phyloP scores from a whole-genome alignment of 1,284 basidiomycete genomes.

The Trichosporon sp. region DNA sequence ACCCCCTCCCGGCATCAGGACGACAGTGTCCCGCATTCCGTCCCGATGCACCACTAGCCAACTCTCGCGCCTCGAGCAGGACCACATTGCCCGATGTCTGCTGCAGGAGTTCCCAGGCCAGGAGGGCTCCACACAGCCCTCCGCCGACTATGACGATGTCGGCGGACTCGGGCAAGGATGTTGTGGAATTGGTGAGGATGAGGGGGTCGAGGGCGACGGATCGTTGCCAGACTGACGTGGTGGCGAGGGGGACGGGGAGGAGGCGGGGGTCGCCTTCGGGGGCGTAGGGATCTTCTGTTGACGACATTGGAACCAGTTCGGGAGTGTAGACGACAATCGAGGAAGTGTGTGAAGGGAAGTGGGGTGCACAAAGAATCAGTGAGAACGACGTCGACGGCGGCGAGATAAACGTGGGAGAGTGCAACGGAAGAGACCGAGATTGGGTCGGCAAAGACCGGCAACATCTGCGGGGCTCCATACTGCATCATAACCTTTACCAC shows the following conservation, averaged over 20 bases:
- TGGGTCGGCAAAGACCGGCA: not conserved
- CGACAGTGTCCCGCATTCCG: conserved; percentile 54
- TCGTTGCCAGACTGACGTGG: conserved; percentile 48
- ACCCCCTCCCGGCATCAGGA: conserved; percentile 48
- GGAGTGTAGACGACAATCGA: not conserved
- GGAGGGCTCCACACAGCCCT: conserved; percentile 44
- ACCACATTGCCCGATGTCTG: conserved; percentile 35
- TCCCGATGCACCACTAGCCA: conserved; percentile 52
- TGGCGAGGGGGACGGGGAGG: conserved; percentile 37
- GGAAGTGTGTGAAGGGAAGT: not conserved
- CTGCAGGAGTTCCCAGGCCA: conserved; percentile 38
- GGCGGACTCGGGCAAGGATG: conserved; percentile 36
- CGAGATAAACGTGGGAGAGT: not conserved
- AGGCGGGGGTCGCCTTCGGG: not conserved
- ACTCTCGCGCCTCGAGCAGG: conserved; percentile 52
- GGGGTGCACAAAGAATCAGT: not conserved
- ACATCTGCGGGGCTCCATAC: not conserved
- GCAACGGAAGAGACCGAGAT: not conserved
- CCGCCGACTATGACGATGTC: conserved; percentile 50
- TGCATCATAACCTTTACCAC: too few species aligned
- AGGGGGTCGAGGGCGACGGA: conserved; percentile 42
- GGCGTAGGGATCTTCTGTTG: not conserved
- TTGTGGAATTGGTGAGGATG: conserved; percentile 35
- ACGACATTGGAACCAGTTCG: not conserved
- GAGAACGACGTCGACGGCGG: not conserved